Base-by-base conservation (phyloP, 495 filamentous ascomycete genomes). In the Oidiodendron maius region DNA sequence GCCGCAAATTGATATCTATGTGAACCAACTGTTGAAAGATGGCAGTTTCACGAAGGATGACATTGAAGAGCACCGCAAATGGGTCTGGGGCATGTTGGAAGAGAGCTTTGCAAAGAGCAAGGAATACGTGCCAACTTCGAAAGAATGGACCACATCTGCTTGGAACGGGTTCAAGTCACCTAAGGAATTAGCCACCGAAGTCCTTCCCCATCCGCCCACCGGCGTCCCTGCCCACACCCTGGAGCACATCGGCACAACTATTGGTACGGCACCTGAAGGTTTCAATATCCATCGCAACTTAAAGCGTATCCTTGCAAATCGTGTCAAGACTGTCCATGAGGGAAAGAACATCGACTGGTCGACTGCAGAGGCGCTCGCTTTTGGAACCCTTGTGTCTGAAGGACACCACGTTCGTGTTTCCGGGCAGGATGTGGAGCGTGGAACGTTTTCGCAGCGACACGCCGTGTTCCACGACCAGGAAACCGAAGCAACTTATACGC, bases 91-190 rank as follows among this genome's bases (percentile, higher is more conserved):
- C 53, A 97, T 97, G 91, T 72, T 98, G 37, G 89, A 91, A 61
- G 90, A 95, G 63, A 95, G 89, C 72, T 98, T 97, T 67, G 77
- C 89, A 53, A 86, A 91, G 64, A 94, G 89, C 70, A 96, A 89
- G 71, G 91, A 98, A 61, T 98, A 98, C 66, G 86, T 95, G 70
- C 89, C 93, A 17, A 91, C 85, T 34, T 82, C 91, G 48, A 95
- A 95, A 70, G 93, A 98, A 68, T 98, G 93, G 93, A 81, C 95
- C 54, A 95, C 93, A 4, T 95, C 89, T 42, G 94, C 93, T 47
- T 98, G 93, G 93, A 95, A 98, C 70, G 91, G 77, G 28, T 98
- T 98, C 81, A 97, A 96, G 76, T 93, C 89, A 24, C 93, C 93
- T 59, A 98, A 96, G 72, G 93, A 98, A 70, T 71, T 98, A 44